Base-by-base conservation (phyloP, 371 early-diverging fungal genomes). In the Sporodiniella umbellata region DNA sequence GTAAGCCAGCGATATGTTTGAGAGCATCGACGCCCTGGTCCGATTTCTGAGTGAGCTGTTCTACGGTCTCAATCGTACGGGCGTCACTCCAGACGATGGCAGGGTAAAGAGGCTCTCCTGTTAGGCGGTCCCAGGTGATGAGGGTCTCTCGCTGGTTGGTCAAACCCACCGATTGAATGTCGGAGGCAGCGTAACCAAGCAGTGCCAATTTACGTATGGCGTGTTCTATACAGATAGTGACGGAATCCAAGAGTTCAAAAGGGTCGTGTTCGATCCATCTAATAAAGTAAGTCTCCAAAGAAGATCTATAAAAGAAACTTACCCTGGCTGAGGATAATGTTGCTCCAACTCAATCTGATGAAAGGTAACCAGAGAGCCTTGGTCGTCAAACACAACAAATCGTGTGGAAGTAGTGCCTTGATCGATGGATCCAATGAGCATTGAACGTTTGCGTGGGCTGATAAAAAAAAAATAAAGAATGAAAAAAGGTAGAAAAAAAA, bases 131-230 rank as follows among this genome's bases (percentile, higher is more conserved):
- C 95, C 96, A 98, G n/a, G 79, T 89, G 21, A 94, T 78, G 2
- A 88, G 84, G 3, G 98, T 95, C 65, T 98, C 98, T 56, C 98
- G 84, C 69, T 98, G 98, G 69, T 96, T 98, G 33, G 96, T 96
- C 58, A 98, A 86, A 14, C 98, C 98, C 19, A 96, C 58, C 68
- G 83, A 70, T 60, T 81, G 81, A 52, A 96, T 78, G 62, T 83
- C 78, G 17, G 48, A 54, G 12, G 80, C 64, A 4, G 79, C 52
- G 48, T 85, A 66, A 19, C 91, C 93, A 25, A 75, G 49, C 2
- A 70, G 52, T 43, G 68, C 67, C 45, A 94, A 76, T 46, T 87
- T 85, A 40, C 77, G 71, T 33, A 82, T 67, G 0, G 85, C 85
- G 24, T 84, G 80, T 3, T 80, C 79, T 25, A 95, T 83, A 67